Percentiles rank a stretch among this genome's conserved stretches.
Conservation (phyloP, 2,329 filamentous ascomycete species). For the Calonectria pseudoturangicola region DNA sequence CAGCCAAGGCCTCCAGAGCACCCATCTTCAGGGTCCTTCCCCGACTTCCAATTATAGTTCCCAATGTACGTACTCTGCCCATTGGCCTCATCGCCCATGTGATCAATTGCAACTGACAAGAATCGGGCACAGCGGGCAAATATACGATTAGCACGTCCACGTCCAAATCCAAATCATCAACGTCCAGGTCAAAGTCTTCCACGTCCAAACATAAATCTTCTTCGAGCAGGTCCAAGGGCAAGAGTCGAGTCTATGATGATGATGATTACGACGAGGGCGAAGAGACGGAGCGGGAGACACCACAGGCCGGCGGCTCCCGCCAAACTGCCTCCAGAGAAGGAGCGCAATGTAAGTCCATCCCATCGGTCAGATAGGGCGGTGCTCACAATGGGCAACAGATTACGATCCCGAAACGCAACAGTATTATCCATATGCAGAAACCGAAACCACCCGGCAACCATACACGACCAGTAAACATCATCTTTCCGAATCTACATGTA, state of each 20-base stretch:
- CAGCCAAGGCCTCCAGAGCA: conserved; percentile 48
- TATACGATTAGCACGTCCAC: conserved; percentile 48
- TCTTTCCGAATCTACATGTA: background rate
- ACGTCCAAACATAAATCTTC: conserved; percentile 46
- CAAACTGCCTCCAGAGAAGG: background rate
- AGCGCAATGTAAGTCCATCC: conserved; percentile 29
- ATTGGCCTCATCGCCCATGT: background rate
- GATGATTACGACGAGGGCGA: conserved; percentile 44
- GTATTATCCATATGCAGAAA: conserved; percentile 28
- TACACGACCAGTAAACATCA: background rate
- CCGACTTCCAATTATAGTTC: conserved; percentile 43
- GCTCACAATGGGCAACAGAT: conserved; percentile 32
- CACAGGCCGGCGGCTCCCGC: background rate
- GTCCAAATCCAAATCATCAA: conserved; percentile 38
- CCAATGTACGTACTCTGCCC: conserved; percentile 46
- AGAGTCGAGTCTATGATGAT: conserved; percentile 43
- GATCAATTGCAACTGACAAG: conserved; percentile 40
- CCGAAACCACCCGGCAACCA: conserved; percentile 2
- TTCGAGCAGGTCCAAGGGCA: conserved; percentile 49
- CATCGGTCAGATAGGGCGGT: background rate
- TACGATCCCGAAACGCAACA: conserved; percentile 21
- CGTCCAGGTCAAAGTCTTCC: conserved; percentile 45
- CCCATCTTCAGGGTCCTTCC: conserved; percentile 47
- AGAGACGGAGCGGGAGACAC: conserved; percentile 37
- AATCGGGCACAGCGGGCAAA: conserved; percentile 40